Base-by-base conservation (phyloP, 805 yeast species). In the Barnettozyma sp. region DNA sequence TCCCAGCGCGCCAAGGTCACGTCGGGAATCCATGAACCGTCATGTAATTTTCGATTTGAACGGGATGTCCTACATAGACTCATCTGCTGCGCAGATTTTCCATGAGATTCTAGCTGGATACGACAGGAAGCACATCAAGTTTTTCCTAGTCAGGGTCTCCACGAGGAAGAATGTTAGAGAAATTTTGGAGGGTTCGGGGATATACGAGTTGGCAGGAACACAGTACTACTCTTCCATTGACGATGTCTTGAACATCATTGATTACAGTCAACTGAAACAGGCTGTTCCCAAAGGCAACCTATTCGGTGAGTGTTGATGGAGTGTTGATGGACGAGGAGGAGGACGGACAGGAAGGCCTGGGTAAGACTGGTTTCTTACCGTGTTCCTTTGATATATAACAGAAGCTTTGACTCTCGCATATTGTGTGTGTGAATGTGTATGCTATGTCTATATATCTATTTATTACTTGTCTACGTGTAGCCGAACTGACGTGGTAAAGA, bases 41-140 rank as follows among this genome's bases (percentile, higher is more conserved):
- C 68, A 71, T 41, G 65, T 86, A n/a, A 64, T 87, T 1, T 72
- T 86, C 48, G 95, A 86, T 49, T 58, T 88, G 43, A 70, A 78
- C 38, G 95, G 95, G 2, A 82, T 87, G 94, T 73, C 82, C 4
- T 70, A 69, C 4, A 68, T 86, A 37, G 96, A 86, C 47, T 73
- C 94, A 0, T 71, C 85, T 1, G 94, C 95, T 0, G 78, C 83
- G 0, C 87, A 83, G 45, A 78, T 78, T 3, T 59, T 87, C 29
- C 53, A 57, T 36, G 85, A 78, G 42, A 73, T 82, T n/a, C 59
- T 86, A 4, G 47, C 56, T 3, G 60, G 66, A 11, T 84, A 84
- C 52, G 62, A 60, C n/a, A 63, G 56, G 13, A 65, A 80, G 32
- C 66, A 66, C 2, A 75, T 82, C 7, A 56, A 60, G 7, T 80